Conservation (phyloP, 31 red algal genomes). For the Asparagopsis taxiformis region DNA sequence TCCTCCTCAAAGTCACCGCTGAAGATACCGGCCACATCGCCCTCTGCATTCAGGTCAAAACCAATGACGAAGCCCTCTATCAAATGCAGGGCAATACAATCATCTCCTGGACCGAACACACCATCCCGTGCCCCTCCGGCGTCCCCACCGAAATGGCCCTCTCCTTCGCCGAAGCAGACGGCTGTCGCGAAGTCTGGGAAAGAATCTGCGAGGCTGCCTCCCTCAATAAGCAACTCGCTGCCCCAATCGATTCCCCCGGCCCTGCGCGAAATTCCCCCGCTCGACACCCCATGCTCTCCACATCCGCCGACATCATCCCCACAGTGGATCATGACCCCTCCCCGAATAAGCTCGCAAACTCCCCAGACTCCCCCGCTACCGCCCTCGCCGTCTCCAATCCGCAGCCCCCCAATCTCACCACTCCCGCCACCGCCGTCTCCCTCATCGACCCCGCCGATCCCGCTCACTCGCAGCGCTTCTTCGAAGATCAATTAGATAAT, state of each 20-base stretch:
- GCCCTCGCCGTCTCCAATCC: neutral
- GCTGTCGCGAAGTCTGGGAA: conserved; percentile 39
- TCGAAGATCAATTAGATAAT: neutral
- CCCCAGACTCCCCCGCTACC: neutral
- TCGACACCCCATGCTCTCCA: neutral
- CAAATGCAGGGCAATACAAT: conserved; percentile 44
- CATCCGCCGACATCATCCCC: neutral
- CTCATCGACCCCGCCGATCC: conserved; percentile 5
- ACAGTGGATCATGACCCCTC: neutral
- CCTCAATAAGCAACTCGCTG: neutral
- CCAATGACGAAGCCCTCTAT: conserved; percentile 31
- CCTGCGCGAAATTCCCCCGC: neutral
- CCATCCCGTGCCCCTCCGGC: conserved; percentile 2
- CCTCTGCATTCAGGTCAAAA: conserved; percentile 21
- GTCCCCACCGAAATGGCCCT: conserved; percentile 48
- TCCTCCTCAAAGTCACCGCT: conserved; percentile 19
- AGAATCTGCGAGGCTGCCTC: conserved; percentile 20
- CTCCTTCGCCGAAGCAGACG: conserved; percentile 47
- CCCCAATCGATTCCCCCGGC: neutral
- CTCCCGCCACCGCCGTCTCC: neutral
- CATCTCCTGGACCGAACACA: conserved; percentile 58
- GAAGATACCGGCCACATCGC: conserved; percentile 26
- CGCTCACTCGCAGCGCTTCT: conserved; percentile 6
- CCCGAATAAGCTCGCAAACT: neutral
- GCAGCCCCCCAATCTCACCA: neutral